Evolutionary conservation across 306 rosid species (phyloP).

Genomic region (Adenanthera pavonina): DNA sequence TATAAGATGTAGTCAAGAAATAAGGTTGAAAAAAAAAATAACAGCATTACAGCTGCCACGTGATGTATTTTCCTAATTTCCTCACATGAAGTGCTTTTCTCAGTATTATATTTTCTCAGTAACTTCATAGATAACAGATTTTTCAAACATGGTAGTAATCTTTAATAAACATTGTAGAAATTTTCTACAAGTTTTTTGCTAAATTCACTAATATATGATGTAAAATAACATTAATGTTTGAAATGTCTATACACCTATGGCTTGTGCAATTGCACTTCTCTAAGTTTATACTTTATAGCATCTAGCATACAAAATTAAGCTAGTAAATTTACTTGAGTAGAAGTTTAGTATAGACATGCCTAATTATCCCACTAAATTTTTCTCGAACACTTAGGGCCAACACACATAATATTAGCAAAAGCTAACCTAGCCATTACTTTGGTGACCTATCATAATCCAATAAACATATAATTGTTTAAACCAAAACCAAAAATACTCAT

Average conservation of each 20-base stretch:
- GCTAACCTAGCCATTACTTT: constrained; percentile 79
- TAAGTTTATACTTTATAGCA: not conserved
- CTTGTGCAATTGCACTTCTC: not conserved
- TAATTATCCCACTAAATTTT: constrained; percentile 77
- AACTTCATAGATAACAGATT: not conserved
- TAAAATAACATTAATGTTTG: not conserved
- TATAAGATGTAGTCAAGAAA: not conserved
- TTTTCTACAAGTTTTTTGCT: not conserved
- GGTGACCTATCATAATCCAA: constrained; percentile 61
- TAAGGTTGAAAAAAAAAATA: not conserved
- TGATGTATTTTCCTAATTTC: not conserved
- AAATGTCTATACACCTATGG: not conserved
- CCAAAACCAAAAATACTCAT: not conserved
- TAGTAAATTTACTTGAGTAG: not conserved
- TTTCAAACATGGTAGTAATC: not conserved
- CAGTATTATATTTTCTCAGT: not conserved
- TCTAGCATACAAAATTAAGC: not conserved
- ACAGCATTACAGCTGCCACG: not conserved
- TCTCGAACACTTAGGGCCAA: constrained; percentile 79
- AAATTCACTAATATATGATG: not conserved
- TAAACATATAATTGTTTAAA: constrained; percentile 3
- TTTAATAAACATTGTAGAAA: not conserved
- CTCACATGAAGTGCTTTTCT: not conserved
- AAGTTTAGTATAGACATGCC: constrained; percentile 48
- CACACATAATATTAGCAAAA: constrained; percentile 87